Conservation (phyloP, 371 early-diverging fungal genomes). For the Chytridium lagenaria region DNA sequence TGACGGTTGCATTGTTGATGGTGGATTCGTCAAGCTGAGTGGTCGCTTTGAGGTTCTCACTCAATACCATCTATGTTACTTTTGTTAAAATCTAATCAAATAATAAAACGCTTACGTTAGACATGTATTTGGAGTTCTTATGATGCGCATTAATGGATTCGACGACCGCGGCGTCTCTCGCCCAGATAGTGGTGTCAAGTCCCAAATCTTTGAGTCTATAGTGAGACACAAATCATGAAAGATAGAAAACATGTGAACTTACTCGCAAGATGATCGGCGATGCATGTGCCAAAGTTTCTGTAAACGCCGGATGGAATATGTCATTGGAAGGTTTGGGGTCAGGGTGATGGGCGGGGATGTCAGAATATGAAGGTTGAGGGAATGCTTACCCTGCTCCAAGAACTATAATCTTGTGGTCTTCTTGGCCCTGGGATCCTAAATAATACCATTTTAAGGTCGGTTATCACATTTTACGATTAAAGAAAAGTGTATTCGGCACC, state of each 20-base stretch:
- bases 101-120: conserved; percentile 27
- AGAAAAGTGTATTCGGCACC: background rate
- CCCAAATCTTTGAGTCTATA: conserved; percentile 30
- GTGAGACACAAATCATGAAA: background rate
- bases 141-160: conserved; percentile 46
- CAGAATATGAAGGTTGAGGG: too few relatives aligned
- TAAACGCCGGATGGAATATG: background rate
- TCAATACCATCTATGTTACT: conserved; percentile 30
- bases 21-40: conserved; percentile 29
- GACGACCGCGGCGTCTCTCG: conserved; percentile 48
- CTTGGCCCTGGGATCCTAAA: conserved; percentile 12
- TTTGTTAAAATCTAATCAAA: background rate
- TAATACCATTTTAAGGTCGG: background rate
- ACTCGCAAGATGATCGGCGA: conserved; percentile 58
- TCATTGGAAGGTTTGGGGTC: background rate
- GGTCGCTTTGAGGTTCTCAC: conserved; percentile 43
- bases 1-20: conserved; percentile 43
- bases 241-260: background rate
- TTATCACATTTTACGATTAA: background rate
- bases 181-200: conserved; percentile 49
- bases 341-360: too few relatives aligned
- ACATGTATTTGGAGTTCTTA: conserved; percentile 50
- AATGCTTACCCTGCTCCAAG: conserved; percentile 42
- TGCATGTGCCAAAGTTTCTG: conserved; percentile 58
- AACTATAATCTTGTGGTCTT: conserved; percentile 36